phyloP scores from a whole-genome alignment of 2,329 filamentous ascomycete species.

The Clarireedia homoeocarpa region DNA sequence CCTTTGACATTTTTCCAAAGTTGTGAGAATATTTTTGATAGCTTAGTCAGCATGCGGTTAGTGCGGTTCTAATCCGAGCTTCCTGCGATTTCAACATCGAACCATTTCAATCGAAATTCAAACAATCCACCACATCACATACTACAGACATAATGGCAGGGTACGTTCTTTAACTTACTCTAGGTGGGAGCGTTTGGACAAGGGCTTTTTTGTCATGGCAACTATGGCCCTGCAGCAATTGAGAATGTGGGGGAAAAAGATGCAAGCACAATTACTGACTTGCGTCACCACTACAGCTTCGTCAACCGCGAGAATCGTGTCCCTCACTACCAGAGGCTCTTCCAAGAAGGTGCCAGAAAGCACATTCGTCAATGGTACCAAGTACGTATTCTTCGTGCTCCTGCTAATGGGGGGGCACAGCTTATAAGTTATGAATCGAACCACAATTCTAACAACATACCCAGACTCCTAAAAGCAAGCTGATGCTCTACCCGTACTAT shows the following conservation, averaged over 20 bases:
- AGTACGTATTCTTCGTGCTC: constrained; percentile 42
- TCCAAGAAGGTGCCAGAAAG: constrained; percentile 64
- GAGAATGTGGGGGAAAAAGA: background rate
- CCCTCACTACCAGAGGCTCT: constrained; percentile 64
- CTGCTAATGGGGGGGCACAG: background rate
- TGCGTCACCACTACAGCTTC: constrained; percentile 31
- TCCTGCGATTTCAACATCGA: constrained; percentile 9
- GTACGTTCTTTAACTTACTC: constrained; percentile 18
- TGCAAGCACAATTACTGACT: constrained; percentile 2
- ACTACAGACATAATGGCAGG: constrained; percentile 27
- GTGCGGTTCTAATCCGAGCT: constrained; percentile 6
- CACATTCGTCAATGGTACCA: constrained; percentile 70
- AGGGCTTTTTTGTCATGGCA: background rate
- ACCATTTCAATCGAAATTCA: constrained; percentile 7
- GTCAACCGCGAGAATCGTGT: constrained; percentile 71
- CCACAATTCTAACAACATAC: constrained; percentile 2
- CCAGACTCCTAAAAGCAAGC: constrained; percentile 57
- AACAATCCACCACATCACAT: background rate
- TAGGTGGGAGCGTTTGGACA: background rate
- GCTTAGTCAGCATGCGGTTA: constrained; percentile 17
- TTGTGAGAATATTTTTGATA: background rate
- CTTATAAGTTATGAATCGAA: background rate
- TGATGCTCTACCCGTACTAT: constrained; percentile 62
- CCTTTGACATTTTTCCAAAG: background rate
- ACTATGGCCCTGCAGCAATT: background rate